Conservation (phyloP, 495 filamentous ascomycete species). For the Penicillium angulare region DNA sequence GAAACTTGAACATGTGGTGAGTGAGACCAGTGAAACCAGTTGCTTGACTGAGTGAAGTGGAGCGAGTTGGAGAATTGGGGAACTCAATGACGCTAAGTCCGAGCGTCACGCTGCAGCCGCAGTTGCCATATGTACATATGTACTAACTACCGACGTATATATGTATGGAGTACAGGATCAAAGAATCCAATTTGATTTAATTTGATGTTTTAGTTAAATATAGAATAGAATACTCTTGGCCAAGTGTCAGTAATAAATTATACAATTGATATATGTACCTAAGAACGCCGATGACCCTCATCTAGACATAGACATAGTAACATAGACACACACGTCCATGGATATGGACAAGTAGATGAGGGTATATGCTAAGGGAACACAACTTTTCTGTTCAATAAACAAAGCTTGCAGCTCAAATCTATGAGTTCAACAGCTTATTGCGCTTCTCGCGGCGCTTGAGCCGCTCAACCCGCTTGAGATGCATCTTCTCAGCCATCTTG, state of each 20-base stretch:
- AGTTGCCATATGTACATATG: not conserved
- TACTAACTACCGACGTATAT: too few species aligned
- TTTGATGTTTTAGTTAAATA: not conserved
- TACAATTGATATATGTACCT: constrained; percentile 7
- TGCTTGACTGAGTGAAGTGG: too few species aligned
- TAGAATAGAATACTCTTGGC: too few species aligned
- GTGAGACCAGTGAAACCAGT: too few species aligned
- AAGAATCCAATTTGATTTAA: too few species aligned
- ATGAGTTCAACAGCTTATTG: constrained; percentile 89
- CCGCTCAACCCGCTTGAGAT: constrained; percentile 88
- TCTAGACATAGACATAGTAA: too few species aligned
- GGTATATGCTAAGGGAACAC: constrained; percentile 5
- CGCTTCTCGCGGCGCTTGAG: constrained; percentile 94
- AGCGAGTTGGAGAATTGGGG: not conserved
- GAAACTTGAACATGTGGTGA: too few species aligned
- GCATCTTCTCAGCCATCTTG: constrained; percentile 97
- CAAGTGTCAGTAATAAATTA: too few species aligned
- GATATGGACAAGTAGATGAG: not conserved
- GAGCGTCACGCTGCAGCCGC: not conserved
- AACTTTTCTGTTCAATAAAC: too few species aligned
- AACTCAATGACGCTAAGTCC: not conserved
- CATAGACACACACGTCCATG: too few species aligned
- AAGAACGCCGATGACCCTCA: constrained; percentile 17
- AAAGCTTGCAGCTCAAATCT: not conserved
- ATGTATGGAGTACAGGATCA: too few species aligned